Evolutionary conservation across 106 monocot species (phyloP), one percentile per base, ranked within the genome.

Genomic region (Apostasia shenzhenica): DNA sequence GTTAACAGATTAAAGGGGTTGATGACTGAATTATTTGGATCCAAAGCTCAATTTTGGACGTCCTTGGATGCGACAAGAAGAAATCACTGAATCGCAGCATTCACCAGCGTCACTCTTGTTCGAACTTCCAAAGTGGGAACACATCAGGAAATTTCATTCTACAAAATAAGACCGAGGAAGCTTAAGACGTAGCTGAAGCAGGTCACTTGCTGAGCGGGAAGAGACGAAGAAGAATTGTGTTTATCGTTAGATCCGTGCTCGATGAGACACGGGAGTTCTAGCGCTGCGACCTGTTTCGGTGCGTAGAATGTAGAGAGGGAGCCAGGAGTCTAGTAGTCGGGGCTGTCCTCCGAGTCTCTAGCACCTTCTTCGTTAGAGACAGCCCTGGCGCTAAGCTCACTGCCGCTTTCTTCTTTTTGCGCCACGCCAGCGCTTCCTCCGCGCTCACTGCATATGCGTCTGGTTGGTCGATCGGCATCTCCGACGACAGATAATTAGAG

Each of bases 251-350:
- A 72, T 2, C 92, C 78, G 55, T 79, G 67, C 72, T 99, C 92
- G 70, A 99, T 92, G 93, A 85, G 61, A 93, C 87, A 75, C 90
- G 93, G 80, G 93, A 90, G 65, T 85, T 90, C 47, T 93, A 72
- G 46, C 99, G 86, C 42, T 76, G 87, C 6, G 93, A 81, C 55
- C 87, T 88, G 85, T 99, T 99, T 45, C 93, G 85, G 61, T n/a
- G 40, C 61, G 78, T 99, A 93, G 84, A 99, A 99, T 39, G 89
- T 80, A 62, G 99, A 99, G 57, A 99, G 85, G 4, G 99, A 48
- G 77, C 77, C 46, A 99, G 81, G 93, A 99, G 46, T 82, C 77
- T 37, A 88, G 79, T 70, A 99, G 83, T 99, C 90, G 39, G 87
- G 85, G 80, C 68, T 78, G 78, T 99, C 99, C 6, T 93, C 14